A percentile compares a stretch with the other conserved stretches of the same genome.
These are phyloP conservation scores for Rhizophora mangle DNA, from an alignment of 345 rosid genomes.

Conservation along the genomic window DNA sequence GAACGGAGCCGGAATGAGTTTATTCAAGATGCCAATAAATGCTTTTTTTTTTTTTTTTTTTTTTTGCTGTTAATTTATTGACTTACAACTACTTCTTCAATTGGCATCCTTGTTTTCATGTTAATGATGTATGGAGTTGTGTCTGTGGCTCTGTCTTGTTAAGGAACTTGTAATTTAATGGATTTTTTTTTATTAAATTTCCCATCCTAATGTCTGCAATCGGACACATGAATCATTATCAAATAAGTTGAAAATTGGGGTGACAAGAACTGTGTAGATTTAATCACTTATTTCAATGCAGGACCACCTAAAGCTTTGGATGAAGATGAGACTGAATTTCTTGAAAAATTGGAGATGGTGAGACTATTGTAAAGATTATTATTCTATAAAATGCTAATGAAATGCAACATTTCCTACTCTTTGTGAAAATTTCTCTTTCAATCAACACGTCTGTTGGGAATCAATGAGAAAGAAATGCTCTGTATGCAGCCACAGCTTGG, in stretches of 20 bases:
- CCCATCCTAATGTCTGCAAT: neutral
- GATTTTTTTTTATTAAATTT: neutral
- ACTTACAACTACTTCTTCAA: too few species aligned
- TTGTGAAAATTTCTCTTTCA: neutral
- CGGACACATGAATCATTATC: neutral
- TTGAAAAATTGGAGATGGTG: conserved; percentile 75
- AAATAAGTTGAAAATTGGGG: neutral
- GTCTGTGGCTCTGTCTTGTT: neutral
- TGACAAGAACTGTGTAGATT: neutral
- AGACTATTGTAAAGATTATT: conserved; percentile 21
- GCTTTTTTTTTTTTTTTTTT: too few species aligned
- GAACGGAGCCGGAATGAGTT: too few species aligned
- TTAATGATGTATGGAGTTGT: neutral
- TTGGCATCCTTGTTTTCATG: neutral
- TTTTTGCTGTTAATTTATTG: too few species aligned
- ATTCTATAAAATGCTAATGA: conserved; percentile 3
- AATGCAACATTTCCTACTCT: neutral
- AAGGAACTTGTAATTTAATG: neutral
- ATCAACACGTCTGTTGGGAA: neutral
- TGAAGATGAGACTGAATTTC: conserved; percentile 97
- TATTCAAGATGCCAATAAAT: too few species aligned
- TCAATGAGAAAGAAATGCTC: neutral
- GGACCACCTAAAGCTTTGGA: conserved; percentile 98
- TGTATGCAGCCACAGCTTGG: neutral
- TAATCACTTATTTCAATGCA: conserved; percentile 22